Conservation (phyloP, 2,329 filamentous ascomycete species). For the Claviceps sp. region DNA sequence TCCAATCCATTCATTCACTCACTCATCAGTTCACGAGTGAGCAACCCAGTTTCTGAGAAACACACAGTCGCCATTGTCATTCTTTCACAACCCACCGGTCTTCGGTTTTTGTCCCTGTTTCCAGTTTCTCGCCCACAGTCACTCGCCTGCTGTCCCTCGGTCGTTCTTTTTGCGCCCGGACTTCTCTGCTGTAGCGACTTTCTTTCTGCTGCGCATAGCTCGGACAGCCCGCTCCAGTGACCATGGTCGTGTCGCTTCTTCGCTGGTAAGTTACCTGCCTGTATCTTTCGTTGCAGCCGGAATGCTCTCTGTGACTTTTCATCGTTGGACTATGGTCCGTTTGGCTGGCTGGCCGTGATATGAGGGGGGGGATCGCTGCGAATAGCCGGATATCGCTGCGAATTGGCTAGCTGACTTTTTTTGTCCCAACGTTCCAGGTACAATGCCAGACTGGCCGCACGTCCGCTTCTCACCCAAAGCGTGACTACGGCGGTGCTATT, state of each 20-base stretch:
- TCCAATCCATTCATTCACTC: background rate
- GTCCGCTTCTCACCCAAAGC: slow-evolving; percentile 80
- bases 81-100: background rate
- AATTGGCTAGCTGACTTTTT: slow-evolving; percentile 5
- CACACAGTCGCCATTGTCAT: background rate
- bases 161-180: background rate
- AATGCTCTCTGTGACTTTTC: too few relatives aligned
- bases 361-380: background rate
- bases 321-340: background rate
- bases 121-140: background rate
- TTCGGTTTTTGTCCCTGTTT: background rate
- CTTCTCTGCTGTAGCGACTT: background rate
- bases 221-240: background rate
- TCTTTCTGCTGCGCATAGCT: background rate
- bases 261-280: slow-evolving; percentile 15
- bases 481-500: slow-evolving; percentile 87
- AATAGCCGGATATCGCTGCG: background rate
- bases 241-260: slow-evolving; percentile 13
- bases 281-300: too few relatives aligned
- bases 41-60: too few relatives aligned
- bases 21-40: background rate
- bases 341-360: background rate
- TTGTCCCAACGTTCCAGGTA: slow-evolving; percentile 48
- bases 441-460: slow-evolving; percentile 64
- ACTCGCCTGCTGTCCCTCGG: background rate